phyloP scores from a whole-genome alignment of 306 rosid species.

The Abrus pulchellus region DNA sequence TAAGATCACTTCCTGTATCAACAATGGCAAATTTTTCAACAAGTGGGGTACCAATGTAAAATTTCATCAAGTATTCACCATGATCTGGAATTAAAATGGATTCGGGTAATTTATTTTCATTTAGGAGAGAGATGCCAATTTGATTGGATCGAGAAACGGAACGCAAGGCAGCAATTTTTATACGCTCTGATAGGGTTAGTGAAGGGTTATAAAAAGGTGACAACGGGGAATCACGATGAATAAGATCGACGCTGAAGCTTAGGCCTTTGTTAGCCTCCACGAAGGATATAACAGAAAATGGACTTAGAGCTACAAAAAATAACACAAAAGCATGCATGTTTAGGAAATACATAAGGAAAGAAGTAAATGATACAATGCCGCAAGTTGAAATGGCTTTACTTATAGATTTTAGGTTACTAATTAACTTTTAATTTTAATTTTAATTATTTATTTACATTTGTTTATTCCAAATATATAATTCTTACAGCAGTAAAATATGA shows the following conservation, averaged over 20 bases:
- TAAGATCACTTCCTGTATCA: constrained; percentile 40
- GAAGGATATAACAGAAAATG: too few relatives aligned
- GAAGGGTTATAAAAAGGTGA: constrained; percentile 42
- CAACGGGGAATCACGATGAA: constrained; percentile 40
- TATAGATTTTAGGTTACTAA: too few relatives aligned
- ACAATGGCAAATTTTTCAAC: constrained; percentile 21
- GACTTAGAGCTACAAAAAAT: too few relatives aligned
- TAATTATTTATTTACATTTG: too few relatives aligned
- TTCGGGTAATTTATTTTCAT: background rate
- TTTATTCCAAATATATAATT: too few relatives aligned
- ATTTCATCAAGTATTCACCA: constrained; percentile 12
- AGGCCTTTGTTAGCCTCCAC: background rate
- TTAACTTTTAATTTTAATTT: too few relatives aligned
- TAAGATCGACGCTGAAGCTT: constrained; percentile 26
- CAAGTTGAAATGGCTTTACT: too few relatives aligned
- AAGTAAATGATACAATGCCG: too few relatives aligned
- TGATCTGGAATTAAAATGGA: background rate
- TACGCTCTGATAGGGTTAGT: background rate
- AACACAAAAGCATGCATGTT: too few relatives aligned
- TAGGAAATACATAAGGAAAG: too few relatives aligned
- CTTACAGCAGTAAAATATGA: too few relatives aligned
- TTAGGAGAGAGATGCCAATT: background rate
- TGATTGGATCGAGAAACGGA: constrained; percentile 13
- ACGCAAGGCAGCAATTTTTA: background rate
- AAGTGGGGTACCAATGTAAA: constrained; percentile 40